Evolutionary conservation across 305 asterid species (phyloP), one percentile per base, ranked within the genome.

Genomic region (Ajuga reptans): DNA sequence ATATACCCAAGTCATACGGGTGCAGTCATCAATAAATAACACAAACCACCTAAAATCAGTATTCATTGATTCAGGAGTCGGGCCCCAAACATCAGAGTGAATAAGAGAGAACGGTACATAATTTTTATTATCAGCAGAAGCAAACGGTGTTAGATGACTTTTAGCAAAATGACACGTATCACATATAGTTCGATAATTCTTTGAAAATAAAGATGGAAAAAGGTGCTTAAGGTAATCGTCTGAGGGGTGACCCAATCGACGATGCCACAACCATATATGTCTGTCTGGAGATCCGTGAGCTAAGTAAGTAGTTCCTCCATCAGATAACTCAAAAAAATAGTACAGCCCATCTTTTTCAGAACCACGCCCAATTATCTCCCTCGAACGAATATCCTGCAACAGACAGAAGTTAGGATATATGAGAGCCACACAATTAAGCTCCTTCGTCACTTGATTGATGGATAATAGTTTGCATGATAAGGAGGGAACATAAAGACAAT

Each of bases 361-460:
- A 36, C 64, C 49, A 58, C 64, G 64, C 64, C 64, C 64, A 57
- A 34, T 57, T 5, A 57, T 57, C 64, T 57, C 47, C 47, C n/a
- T 57, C n/a, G 47, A 7, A 34, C 46, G 64, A 57, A 34, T 57
- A 34, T 57, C 64, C 47, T 34, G 47, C 5, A 57, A 11, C 5
- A 34, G 42, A 14, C 7, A 57, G 4, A 57, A 57, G 6, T 9
- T 27, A 9, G 41, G 37, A 54, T 24, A 55, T 2, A 55, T 55
- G n/a, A n/a, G n/a, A n/a, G n/a, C n/a, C n/a, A n/a, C n/a, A n/a
- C n/a, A n/a, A n/a, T n/a, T n/a, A n/a, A n/a, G n/a, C n/a, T n/a
- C n/a, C n/a, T n/a, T n/a, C n/a, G n/a, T n/a, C n/a, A n/a, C n/a
- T n/a, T n/a, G n/a, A n/a, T n/a, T n/a, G n/a, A n/a, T n/a, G n/a